Percentiles rank a stretch among this genome's conserved stretches.
These are phyloP conservation scores for Trichoderma reesei DNA, from an alignment of 495 filamentous ascomycete genomes.

Conservation along the genomic window DNA sequence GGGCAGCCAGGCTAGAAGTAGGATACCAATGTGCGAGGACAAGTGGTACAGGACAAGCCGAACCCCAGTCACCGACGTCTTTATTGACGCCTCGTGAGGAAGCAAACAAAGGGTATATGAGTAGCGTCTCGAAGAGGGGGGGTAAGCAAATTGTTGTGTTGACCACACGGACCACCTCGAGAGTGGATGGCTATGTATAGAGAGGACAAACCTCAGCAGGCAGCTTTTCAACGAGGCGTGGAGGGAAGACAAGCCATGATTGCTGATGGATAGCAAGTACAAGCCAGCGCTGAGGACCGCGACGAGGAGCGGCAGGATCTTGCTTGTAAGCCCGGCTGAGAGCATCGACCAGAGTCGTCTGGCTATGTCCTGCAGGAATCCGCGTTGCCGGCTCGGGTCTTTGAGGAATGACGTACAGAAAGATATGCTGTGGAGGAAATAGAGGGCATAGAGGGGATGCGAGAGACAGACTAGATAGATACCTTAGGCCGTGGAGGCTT, in stretches of 20 bases:
- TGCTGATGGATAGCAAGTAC: neutral
- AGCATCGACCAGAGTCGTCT: neutral
- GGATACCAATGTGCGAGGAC: too few species aligned
- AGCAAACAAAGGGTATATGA: neutral
- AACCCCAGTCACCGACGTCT: neutral
- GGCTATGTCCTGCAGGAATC: neutral
- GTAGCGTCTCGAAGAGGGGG: neutral
- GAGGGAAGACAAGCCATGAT: neutral
- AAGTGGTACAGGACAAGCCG: neutral
- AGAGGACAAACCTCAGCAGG: constrained; percentile 4
- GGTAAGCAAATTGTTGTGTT: neutral
- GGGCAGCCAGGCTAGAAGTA: too few species aligned
- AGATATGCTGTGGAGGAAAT: too few species aligned
- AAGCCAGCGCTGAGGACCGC: neutral
- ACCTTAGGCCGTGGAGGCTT: neutral
- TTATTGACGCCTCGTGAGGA: neutral
- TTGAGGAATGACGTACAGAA: neutral
- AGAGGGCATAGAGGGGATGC: neutral
- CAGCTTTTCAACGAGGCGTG: neutral
- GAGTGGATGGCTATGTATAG: neutral
- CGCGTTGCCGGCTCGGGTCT: neutral
- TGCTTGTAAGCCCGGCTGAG: neutral
- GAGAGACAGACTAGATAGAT: neutral
- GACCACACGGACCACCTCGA: neutral
- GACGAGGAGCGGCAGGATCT: neutral